Conservation (phyloP, 2,329 filamentous ascomycete species). For the Fusarium metavorans region DNA sequence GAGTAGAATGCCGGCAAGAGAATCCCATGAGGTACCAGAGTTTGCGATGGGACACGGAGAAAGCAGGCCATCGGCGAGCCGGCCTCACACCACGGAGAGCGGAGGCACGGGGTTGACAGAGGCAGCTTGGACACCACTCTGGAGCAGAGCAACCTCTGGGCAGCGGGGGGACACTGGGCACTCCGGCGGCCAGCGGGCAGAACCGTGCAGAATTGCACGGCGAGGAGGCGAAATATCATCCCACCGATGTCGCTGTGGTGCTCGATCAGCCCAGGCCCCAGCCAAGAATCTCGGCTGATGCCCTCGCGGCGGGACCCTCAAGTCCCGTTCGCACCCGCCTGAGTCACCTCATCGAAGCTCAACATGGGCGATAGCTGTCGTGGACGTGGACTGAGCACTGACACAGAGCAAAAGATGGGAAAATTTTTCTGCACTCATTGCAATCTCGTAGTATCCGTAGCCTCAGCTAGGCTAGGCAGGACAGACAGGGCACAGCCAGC, state of each 20-base stretch:
- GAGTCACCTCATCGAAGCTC: slow-evolving; percentile 45
- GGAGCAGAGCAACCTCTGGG: slow-evolving; percentile 31
- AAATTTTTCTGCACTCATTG: slow-evolving; percentile 31
- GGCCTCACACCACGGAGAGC: slow-evolving; percentile 42
- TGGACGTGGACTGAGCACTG: slow-evolving; percentile 34
- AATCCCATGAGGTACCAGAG: slow-evolving; percentile 30
- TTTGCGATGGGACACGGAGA: slow-evolving; percentile 32
- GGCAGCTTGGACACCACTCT: slow-evolving; percentile 25
- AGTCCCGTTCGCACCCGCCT: slow-evolving; percentile 31
- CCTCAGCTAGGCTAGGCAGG: slow-evolving; percentile 16
- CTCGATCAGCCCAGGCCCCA: slow-evolving; percentile 45
- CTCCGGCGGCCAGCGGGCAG: slow-evolving; percentile 41
- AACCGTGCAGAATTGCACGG: slow-evolving; percentile 46
- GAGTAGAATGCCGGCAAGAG: slow-evolving; percentile 32
- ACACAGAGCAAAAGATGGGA: slow-evolving; percentile 31
- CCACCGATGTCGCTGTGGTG: slow-evolving; percentile 47
- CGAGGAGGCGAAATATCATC: slow-evolving; percentile 44
- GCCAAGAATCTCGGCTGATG: slow-evolving; percentile 46
- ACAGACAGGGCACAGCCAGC: slow-evolving; percentile 20
- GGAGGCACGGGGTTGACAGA: slow-evolving; percentile 29
- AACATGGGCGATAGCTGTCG: slow-evolving; percentile 36
- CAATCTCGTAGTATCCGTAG: slow-evolving; percentile 35
- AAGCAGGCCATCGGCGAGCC: slow-evolving; percentile 40
- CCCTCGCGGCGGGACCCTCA: slow-evolving; percentile 44
- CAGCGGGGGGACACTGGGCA: slow-evolving; percentile 34